Evolutionary conservation across 495 filamentous ascomycete genomes (phyloP).

Genomic region (Pyrenula aspistea): DNA sequence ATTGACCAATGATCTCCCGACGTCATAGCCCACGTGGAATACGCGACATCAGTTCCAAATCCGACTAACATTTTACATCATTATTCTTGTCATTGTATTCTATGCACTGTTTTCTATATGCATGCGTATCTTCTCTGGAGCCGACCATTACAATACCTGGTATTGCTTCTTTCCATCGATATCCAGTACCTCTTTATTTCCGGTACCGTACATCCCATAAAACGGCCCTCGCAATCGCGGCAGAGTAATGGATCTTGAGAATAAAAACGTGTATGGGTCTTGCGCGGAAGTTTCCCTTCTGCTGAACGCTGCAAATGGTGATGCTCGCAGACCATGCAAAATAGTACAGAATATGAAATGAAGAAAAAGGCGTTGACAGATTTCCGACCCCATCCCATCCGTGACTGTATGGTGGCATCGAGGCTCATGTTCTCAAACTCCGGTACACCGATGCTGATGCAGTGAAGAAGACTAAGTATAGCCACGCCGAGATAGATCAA

Average conservation of each 20-base stretch:
- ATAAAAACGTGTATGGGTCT: not conserved
- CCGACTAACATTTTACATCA: too few relatives aligned
- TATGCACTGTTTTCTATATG: not conserved
- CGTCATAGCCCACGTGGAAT: too few relatives aligned
- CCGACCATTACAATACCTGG: not conserved
- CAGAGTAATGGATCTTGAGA: not conserved
- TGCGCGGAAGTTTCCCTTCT: not conserved
- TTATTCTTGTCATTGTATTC: not conserved
- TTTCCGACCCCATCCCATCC: not conserved
- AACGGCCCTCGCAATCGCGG: not conserved
- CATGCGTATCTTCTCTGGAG: not conserved
- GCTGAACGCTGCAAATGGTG: not conserved
- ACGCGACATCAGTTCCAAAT: too few relatives aligned
- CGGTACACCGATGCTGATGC: not conserved
- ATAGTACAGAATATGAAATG: not conserved
- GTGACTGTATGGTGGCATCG: not conserved
- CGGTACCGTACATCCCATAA: not conserved
- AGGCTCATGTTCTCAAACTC: not conserved
- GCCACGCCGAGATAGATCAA: not conserved
- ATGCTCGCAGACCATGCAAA: not conserved
- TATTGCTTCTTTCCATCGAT: not conserved
- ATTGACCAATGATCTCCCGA: too few relatives aligned
- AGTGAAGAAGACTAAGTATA: not conserved
- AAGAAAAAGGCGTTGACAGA: not conserved
- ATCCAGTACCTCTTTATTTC: not conserved